Evolutionary conservation across 2,329 filamentous ascomycete genomes (phyloP).

Genomic region (Sarocladiaceae sp.): DNA sequence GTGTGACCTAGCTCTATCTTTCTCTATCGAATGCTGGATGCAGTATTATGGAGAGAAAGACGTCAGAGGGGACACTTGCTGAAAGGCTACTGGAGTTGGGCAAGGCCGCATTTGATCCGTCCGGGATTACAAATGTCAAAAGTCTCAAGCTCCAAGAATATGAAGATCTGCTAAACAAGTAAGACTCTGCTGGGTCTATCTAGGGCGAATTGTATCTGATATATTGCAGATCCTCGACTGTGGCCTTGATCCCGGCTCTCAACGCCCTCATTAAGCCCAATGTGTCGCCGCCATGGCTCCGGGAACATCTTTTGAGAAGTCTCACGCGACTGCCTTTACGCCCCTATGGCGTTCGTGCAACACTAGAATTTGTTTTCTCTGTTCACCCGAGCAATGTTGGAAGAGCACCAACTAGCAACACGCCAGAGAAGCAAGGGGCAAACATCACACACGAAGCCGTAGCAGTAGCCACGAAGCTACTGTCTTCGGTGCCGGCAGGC

Average conservation of each 20-base stretch:
- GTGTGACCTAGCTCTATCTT: no score
- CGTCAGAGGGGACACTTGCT: constrained; percentile 23
- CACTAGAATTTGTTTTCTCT: constrained; percentile 67
- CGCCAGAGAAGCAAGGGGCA: constrained; percentile 52
- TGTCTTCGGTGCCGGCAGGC: constrained; percentile 54
- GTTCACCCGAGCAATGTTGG: constrained; percentile 55
- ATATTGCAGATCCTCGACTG: constrained; percentile 31
- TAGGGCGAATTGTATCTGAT: no score
- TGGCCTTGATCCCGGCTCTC: constrained; percentile 55
- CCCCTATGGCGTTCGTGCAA: constrained; percentile 59
- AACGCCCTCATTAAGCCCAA: constrained; percentile 61
- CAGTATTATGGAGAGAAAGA: not conserved
- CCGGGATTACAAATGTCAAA: constrained; percentile 26
- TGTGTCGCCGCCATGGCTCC: constrained; percentile 56
- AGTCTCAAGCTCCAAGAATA: constrained; percentile 35
- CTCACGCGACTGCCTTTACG: constrained; percentile 60
- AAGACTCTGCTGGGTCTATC: not conserved
- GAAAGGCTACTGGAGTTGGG: constrained; percentile 34
- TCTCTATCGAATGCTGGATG: not conserved
- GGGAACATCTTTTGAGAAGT: constrained; percentile 48
- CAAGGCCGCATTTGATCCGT: constrained; percentile 46
- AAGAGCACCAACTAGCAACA: constrained; percentile 32
- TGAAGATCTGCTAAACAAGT: constrained; percentile 35
- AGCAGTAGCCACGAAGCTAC: constrained; percentile 55
- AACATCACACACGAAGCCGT: constrained; percentile 66